These are phyloP conservation scores for Psilocybe azurescens DNA, from an alignment of 768 basidiomycete genomes.

Conservation along the genomic window DNA sequence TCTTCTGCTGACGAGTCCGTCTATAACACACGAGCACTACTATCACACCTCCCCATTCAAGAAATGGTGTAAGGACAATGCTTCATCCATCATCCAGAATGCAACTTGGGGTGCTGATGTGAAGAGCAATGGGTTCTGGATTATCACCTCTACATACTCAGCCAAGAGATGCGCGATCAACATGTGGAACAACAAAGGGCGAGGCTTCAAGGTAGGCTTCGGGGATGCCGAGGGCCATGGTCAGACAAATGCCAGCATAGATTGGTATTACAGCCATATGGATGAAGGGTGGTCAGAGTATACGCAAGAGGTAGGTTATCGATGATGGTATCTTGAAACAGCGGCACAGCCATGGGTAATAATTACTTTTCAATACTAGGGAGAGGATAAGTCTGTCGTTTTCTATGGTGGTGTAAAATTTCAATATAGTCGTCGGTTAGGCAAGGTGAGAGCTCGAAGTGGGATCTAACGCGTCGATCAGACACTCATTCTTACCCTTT, in stretches of 20 bases:
- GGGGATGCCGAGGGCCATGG: conserved; percentile 20
- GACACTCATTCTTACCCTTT: too few species aligned
- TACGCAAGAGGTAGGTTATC: conserved; percentile 16
- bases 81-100: conserved; percentile 17
- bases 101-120: conserved; percentile 19
- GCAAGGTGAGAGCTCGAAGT: conserved; percentile 4
- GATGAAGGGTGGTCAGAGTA: conserved; percentile 31
- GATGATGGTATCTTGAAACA: not conserved
- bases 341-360: too few species aligned
- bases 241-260: conserved; percentile 19
- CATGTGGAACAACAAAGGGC: conserved; percentile 24
- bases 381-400: conserved; percentile 21
- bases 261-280: conserved; percentile 24
- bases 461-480: too few species aligned
- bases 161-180: conserved; percentile 27
- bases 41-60: conserved; percentile 26
- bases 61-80: conserved; percentile 28
- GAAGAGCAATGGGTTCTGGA: conserved; percentile 26
- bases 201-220: conserved; percentile 26
- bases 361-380: conserved; percentile 10
- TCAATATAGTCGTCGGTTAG: conserved; percentile 18
- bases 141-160: conserved; percentile 27
- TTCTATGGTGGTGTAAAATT: conserved; percentile 28
- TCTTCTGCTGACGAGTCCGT: conserved; percentile 24
- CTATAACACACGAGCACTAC: conserved; percentile 26